Evolutionary conservation across 2,329 filamentous ascomycete species (phyloP).

Genomic region (Trichoderma sp.): DNA sequence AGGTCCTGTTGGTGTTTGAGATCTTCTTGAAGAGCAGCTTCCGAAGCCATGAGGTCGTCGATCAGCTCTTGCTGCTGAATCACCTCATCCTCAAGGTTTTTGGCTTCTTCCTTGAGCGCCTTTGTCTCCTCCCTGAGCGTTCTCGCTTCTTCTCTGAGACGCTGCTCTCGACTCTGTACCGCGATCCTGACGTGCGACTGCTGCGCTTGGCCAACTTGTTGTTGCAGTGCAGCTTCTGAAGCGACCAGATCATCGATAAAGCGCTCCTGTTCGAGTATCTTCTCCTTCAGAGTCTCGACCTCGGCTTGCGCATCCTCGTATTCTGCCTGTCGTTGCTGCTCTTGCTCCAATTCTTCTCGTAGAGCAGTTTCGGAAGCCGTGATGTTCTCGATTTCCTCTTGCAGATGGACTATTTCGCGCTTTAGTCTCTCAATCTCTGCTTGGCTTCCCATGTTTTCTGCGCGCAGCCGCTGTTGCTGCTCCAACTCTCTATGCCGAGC

Average conservation of each 20-base stretch:
- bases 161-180: conserved; percentile 50
- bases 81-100: conserved; percentile 74
- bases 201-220: neutral
- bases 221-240: neutral
- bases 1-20: neutral
- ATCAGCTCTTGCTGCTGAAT: conserved; percentile 70
- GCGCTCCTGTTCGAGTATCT: neutral
- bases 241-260: neutral
- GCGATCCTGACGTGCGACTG: conserved; percentile 41
- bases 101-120: conserved; percentile 49
- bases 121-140: conserved; percentile 62
- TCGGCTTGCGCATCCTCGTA: conserved; percentile 36
- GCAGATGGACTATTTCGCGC: conserved; percentile 70
- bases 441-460: conserved; percentile 60
- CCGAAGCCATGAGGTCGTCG: conserved; percentile 57
- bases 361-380: conserved; percentile 60
- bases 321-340: conserved; percentile 44
- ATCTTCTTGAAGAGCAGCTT: conserved; percentile 53
- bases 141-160: too few species aligned
- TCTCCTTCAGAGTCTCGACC: neutral
- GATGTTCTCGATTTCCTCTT: conserved; percentile 64
- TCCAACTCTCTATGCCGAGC: conserved; percentile 46
- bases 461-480: conserved; percentile 28
- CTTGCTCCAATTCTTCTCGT: conserved; percentile 54
- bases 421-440: conserved; percentile 69